phyloP scores from a whole-genome alignment of 805 yeast species.

The Cyberlindnera petersonii region DNA sequence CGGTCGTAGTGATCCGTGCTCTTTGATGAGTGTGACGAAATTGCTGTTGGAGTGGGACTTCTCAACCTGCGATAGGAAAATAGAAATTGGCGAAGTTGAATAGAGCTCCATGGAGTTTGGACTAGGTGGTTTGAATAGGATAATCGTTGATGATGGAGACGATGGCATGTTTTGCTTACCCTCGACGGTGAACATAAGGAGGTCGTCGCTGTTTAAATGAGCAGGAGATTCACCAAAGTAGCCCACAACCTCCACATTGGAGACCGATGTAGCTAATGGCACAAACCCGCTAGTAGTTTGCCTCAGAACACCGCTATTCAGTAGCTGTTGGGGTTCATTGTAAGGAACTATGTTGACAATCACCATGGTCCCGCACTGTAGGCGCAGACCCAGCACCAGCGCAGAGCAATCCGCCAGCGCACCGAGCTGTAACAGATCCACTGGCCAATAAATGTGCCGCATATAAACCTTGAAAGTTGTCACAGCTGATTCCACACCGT shows the following conservation, averaged over 20 bases:
- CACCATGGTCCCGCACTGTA: constrained; percentile 6
- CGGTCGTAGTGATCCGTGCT: constrained; percentile 9
- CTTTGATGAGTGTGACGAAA: constrained; percentile 6
- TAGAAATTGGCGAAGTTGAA: constrained; percentile 66
- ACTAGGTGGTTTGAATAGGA: constrained; percentile 69
- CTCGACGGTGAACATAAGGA: constrained; percentile 1
- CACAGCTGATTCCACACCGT: too few relatives aligned
- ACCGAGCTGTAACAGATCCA: constrained; percentile 25
- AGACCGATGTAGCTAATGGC: neutral
- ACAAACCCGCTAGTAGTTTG: neutral
- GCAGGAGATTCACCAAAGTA: constrained; percentile 6
- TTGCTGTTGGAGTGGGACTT: neutral
- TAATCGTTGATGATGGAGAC: constrained; percentile 27
- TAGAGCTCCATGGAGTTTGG: constrained; percentile 70
- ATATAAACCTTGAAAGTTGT: constrained; percentile 1
- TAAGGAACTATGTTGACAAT: constrained; percentile 13
- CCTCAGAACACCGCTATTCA: neutral
- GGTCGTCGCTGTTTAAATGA: neutral
- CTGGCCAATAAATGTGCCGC: constrained; percentile 32
- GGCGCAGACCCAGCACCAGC: constrained; percentile 17
- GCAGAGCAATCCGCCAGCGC: constrained; percentile 8
- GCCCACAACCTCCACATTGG: constrained; percentile 7
- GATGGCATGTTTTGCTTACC: constrained; percentile 1
- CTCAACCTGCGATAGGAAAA: constrained; percentile 39
- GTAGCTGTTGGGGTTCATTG: constrained; percentile 6